Evolutionary conservation across 2,329 filamentous ascomycete species (phyloP).

Genomic region (Penicillium rolfsii): DNA sequence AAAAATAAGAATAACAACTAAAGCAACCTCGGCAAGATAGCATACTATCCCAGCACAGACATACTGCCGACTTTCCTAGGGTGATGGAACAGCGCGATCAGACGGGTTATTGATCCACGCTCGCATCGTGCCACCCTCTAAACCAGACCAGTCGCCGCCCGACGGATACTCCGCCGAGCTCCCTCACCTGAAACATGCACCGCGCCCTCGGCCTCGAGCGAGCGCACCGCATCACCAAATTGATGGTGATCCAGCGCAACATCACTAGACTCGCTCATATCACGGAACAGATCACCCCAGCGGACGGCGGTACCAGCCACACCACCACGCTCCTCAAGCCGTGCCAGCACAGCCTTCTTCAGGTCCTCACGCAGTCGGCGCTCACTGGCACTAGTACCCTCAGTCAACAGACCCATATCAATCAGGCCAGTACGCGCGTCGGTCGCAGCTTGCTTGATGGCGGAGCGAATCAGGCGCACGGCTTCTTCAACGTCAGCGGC

Average conservation of each 20-base stretch:
- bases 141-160: constrained; percentile 42
- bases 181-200: constrained; percentile 84
- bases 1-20: neutral
- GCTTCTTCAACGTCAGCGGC: constrained; percentile 85
- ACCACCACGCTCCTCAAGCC: constrained; percentile 80
- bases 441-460: constrained; percentile 96
- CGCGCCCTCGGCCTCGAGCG: constrained; percentile 80
- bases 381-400: constrained; percentile 90
- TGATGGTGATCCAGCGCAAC: constrained; percentile 73
- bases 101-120: neutral
- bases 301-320: constrained; percentile 67
- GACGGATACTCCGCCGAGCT: constrained; percentile 76
- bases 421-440: constrained; percentile 88
- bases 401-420: constrained; percentile 93
- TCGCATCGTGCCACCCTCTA: neutral
- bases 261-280: constrained; percentile 71
- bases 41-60: neutral
- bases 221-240: constrained; percentile 78
- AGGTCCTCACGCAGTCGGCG: constrained; percentile 80
- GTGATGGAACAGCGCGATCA: neutral
- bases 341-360: constrained; percentile 72
- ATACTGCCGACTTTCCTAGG: neutral
- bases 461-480: constrained; percentile 87
- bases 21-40: neutral
- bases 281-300: constrained; percentile 76